Evolutionary conservation across 306 rosid genomes (phyloP), one percentile per base, ranked within the genome.

Genomic region (Medicago arabica): DNA sequence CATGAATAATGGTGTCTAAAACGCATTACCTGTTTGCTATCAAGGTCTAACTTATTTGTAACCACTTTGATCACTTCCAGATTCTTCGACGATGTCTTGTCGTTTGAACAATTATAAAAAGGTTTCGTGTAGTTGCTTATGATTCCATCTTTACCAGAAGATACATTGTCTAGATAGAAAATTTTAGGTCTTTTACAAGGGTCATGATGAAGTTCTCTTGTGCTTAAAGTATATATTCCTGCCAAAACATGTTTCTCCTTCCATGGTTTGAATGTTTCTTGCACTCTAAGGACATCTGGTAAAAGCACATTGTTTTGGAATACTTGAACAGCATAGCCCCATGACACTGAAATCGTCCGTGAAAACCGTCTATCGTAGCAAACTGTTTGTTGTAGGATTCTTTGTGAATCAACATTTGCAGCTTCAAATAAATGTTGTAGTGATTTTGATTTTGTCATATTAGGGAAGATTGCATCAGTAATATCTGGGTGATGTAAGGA

Each of bases 321-420:
- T 36, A 94, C 78, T 67, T 90, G 97, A 72, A 94, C 88, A 17
- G 93, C 92, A 64, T 92, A 94, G 15, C 98, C 97, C 97, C 98
- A 94, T 50, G 98, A 88, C 21, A 94, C 92, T 1, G 86, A 81
- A 65, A 94, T 40, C 2, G 98, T 94, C 88, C 90, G 85, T 6
- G 88, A 75, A 61, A 80, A 87, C 78, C 76, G 72, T 36, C 51
- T 87, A n/a, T 93, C 91, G 18, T 91, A 91, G 80, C 98, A 93
- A n/a, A 93, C 84, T 8, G 91, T 78, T 69, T 88, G 97, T 9
- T 91, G 98, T 43, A 93, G 67, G 14, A 86, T 66, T 74, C 98
- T 86, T 16, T 86, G 89, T 4, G 98, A 82, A 76, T 93, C 98
- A 25, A 77, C 70, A 34, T 79, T 39, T 4, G 77, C 90, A 0